Percentiles rank a stretch among this genome's conserved stretches.
phyloP scores from a whole-genome alignment of 805 yeast genomes.

The Starmerella roubikii region DNA sequence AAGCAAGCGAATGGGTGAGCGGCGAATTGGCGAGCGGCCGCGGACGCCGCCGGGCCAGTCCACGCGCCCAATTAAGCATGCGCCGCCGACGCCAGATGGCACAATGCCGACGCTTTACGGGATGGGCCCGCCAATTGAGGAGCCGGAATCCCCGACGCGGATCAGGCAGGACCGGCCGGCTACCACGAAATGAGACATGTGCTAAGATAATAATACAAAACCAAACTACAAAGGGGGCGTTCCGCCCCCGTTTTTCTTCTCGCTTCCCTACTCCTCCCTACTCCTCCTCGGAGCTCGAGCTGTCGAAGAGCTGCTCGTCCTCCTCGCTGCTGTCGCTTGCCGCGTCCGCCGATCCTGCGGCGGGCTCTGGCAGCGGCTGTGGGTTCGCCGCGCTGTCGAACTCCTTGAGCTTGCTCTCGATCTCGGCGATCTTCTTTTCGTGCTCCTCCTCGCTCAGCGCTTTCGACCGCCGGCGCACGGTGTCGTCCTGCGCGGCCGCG shows the following conservation, averaged over 20 bases:
- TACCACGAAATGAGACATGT: neutral
- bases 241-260: no score
- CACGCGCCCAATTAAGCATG: no score
- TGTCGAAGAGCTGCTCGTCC: conserved; percentile 13
- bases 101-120: conserved; percentile 9
- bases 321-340: conserved; percentile 23
- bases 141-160: conserved; percentile 16
- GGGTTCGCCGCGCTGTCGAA: conserved; percentile 32
- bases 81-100: conserved; percentile 13
- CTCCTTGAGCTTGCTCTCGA: conserved; percentile 64
- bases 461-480: conserved; percentile 36
- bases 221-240: no score
- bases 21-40: no score
- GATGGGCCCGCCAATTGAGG: conserved; percentile 17
- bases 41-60: no score
- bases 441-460: conserved; percentile 55
- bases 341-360: conserved; percentile 16
- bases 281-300: conserved; percentile 28
- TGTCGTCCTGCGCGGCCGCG: neutral
- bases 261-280: no score
- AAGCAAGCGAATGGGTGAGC: no score
- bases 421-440: conserved; percentile 50
- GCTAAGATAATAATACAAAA: no score
- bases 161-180: neutral
- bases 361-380: neutral